phyloP scores from a whole-genome alignment of 495 filamentous ascomycete species.

The Evansstolkia leycettana region DNA sequence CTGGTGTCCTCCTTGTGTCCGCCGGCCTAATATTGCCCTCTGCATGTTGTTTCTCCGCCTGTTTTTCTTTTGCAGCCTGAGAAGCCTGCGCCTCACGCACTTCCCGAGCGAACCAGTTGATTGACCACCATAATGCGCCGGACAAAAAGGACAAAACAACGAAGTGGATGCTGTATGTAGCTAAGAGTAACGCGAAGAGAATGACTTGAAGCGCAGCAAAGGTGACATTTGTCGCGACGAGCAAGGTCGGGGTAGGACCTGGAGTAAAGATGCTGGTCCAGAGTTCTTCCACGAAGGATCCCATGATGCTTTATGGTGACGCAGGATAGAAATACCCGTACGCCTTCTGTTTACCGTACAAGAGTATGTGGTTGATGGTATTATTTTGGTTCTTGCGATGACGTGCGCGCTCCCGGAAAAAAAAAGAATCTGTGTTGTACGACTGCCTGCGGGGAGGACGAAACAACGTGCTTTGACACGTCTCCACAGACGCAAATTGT shows the following conservation, averaged over 20 bases:
- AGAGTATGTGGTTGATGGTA: too few relatives aligned
- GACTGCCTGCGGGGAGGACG: too few relatives aligned
- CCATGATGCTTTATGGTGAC: slow-evolving; percentile 40
- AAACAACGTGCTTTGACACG: too few relatives aligned
- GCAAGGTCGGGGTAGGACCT: slow-evolving; percentile 73
- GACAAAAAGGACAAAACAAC: slow-evolving; percentile 63
- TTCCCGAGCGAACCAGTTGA: slow-evolving; percentile 94
- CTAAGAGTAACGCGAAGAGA: slow-evolving; percentile 61
- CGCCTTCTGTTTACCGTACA: too few relatives aligned
- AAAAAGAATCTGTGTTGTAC: too few relatives aligned
- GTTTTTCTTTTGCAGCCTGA: slow-evolving; percentile 36
- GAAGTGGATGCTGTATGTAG: slow-evolving; percentile 84
- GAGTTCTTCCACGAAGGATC: slow-evolving; percentile 66
- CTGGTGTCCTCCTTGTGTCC: slow-evolving; percentile 22
- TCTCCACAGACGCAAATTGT: too few relatives aligned
- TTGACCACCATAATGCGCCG: slow-evolving; percentile 75
- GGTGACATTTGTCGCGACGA: slow-evolving; percentile 80
- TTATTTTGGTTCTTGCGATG: too few relatives aligned
- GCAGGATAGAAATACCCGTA: too few relatives aligned
- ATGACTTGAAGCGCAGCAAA: slow-evolving; percentile 77
- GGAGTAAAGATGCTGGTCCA: slow-evolving; percentile 89
- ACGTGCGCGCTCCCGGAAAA: too few relatives aligned
- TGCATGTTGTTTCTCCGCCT: slow-evolving; percentile 18
- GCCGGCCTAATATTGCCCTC: slow-evolving; percentile 12
- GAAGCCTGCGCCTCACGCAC: slow-evolving; percentile 49